Evolutionary conservation across 495 filamentous ascomycete genomes (phyloP), one percentile per base, ranked within the genome.

Genomic region (Pseudevernia furfuracea): DNA sequence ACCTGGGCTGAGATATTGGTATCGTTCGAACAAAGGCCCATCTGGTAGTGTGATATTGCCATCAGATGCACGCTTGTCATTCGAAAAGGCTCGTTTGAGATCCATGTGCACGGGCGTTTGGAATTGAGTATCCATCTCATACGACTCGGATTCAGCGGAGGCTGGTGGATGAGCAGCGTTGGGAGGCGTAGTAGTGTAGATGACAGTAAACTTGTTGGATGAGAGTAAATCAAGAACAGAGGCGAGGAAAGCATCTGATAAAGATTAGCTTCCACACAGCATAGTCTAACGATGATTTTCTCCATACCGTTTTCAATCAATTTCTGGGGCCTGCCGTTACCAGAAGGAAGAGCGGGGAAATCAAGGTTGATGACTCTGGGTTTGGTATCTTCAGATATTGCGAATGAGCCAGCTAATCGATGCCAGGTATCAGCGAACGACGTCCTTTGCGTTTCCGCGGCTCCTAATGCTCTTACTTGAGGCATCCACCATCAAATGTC

Each of bases 1-100:
- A 82, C 82, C 82, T 70, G 92, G 90, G 25, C 85, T 90, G 36
- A 98, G 87, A 77, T 88, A 97, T 72, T 94, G 87, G 73, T 98
- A 98, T 71, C 87, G 87, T 74, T 92, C 85, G 71, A 98, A 98
- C 56, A 98, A 75, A 39, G 89, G 87, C 28, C 78, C 75, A 36
- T 74, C 72, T 12, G 68, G 72, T 10, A 74, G 68, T 38, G 72
- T 69, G 19, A 71, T 66, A n/a, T 74, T 75, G 23, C 58, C 63
- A 48, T 71, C 66, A 34, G 75, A 67, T 1, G 72, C 74, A 32
- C 59, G 74, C 74, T 71, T 72, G 71, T 71, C 63, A n/a, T 62
- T 59, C 1, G 60, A 43, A 19, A 78, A 58, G 61, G 87, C 84
- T 55, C 81, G 83, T 74, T 84, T 87, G 58, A 88, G 72, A 8